These are phyloP conservation scores for Linnemannia schmuckeri DNA, from an alignment of 192 early-diverging fungal genomes.

Conservation along the genomic window DNA sequence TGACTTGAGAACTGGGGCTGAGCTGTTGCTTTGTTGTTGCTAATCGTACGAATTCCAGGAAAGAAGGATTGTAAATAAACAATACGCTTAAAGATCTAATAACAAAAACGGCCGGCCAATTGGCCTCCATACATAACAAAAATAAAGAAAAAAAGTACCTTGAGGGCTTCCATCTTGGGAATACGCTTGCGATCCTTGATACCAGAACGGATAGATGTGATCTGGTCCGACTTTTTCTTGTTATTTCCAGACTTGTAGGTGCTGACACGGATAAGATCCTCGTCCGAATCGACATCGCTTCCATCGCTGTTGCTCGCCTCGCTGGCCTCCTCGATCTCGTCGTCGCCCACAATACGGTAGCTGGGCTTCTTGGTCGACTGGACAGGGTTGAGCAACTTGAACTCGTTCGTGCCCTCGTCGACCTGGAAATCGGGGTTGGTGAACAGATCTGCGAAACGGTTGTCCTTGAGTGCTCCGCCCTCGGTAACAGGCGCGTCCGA, in stretches of 20 bases:
- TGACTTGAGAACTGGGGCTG: constrained; percentile 42
- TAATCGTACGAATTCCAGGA: not conserved
- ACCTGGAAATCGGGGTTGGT: constrained; percentile 93
- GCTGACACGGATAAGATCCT: constrained; percentile 51
- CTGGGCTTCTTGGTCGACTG: constrained; percentile 54
- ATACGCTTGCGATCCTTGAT: constrained; percentile 58
- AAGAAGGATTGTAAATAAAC: not conserved
- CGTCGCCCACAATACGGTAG: constrained; percentile 56
- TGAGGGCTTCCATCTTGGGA: constrained; percentile 57
- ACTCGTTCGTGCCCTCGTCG: constrained; percentile 86
- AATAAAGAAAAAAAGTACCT: constrained; percentile 23
- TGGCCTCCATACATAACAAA: not conserved
- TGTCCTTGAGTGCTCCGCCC: constrained; percentile 79
- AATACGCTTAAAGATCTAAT: not conserved
- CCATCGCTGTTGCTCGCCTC: constrained; percentile 44
- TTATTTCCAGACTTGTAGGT: constrained; percentile 31
- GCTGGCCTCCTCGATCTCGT: constrained; percentile 51
- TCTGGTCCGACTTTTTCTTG: constrained; percentile 47
- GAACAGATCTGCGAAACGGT: constrained; percentile 91
- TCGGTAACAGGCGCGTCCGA: constrained; percentile 49
- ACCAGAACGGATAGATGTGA: constrained; percentile 55
- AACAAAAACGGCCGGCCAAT: not conserved
- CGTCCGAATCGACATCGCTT: constrained; percentile 58
- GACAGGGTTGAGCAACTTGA: constrained; percentile 76
- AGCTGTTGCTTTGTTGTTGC: constrained; percentile 48